These are phyloP conservation scores for Eimeria praecox DNA, from an alignment of 169 alveolate genomes.

Conservation along the genomic window DNA sequence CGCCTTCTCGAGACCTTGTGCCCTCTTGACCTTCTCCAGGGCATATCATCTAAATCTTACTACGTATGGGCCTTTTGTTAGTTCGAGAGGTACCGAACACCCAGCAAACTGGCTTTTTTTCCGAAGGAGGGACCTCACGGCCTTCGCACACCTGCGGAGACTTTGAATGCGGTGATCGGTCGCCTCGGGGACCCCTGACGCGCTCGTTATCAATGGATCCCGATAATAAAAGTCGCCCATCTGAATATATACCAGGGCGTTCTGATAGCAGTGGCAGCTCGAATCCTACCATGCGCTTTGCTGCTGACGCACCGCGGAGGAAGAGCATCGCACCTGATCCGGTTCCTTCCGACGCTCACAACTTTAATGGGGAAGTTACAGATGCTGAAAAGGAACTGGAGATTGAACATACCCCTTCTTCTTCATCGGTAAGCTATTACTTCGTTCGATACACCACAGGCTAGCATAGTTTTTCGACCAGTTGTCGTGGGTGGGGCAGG, in stretches of 20 bases:
- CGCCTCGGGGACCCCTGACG: not conserved
- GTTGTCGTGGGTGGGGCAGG: not conserved
- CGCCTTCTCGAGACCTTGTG: constrained; percentile 24
- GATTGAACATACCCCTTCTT: not conserved
- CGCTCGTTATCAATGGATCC: not conserved
- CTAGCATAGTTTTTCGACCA: not conserved
- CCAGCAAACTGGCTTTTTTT: too few species aligned
- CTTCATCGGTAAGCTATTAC: not conserved
- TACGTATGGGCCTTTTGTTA: not conserved
- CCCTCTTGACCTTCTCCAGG: not conserved
- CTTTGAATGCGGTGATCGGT: not conserved
- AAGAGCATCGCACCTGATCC: constrained; percentile 3
- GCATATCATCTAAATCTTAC: not conserved
- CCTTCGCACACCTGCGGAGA: not conserved
- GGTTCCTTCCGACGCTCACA: too few species aligned
- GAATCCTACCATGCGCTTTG: not conserved
- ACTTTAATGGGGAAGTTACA: not conserved
- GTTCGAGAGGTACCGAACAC: not conserved
- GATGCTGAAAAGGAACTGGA: not conserved
- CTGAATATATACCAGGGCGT: not conserved
- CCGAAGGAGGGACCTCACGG: not conserved
- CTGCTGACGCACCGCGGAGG: not conserved
- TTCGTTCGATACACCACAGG: not conserved
- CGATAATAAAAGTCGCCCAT: not conserved
- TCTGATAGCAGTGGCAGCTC: not conserved